Percentiles rank a stretch among this genome's conserved stretches.
Evolutionary conservation across 768 basidiomycete species (phyloP).

Genomic region (Gelatoporia subvermispora): DNA sequence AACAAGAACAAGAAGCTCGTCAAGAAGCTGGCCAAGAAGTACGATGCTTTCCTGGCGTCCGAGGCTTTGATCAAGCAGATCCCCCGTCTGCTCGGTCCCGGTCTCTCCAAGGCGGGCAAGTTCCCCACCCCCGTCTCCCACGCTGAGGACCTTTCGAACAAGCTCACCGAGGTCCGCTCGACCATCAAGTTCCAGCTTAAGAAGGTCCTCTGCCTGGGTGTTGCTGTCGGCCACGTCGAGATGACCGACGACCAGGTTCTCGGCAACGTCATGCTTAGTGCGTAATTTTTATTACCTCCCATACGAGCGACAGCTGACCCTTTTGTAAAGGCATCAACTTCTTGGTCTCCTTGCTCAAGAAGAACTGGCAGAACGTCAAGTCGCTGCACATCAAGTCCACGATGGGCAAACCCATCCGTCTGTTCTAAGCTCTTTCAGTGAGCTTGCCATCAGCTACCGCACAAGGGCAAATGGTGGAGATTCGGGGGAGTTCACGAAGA

Average conservation of each 20-base stretch:
- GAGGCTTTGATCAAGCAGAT: constrained; percentile 99
- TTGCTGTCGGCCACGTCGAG: constrained; percentile 95
- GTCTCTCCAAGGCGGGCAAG: constrained; percentile 99
- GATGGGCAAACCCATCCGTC: constrained; percentile 97
- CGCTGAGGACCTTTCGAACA: constrained; percentile 82
- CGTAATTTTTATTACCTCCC: constrained; percentile 21
- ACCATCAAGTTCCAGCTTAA: constrained; percentile 99
- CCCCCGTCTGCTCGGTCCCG: constrained; percentile 97
- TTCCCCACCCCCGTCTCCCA: constrained; percentile 98
- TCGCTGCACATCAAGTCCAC: constrained; percentile 98
- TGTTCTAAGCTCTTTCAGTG: constrained; percentile 59
- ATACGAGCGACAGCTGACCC: constrained; percentile 4
- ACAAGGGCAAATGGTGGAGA: background rate
- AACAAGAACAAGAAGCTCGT: constrained; percentile 99
- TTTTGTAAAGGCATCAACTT: constrained; percentile 86
- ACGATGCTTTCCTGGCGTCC: constrained; percentile 97
- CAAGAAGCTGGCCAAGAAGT: constrained; percentile 99
- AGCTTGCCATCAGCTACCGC: background rate
- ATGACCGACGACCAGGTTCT: constrained; percentile 98
- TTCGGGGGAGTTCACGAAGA: constrained; percentile 1
- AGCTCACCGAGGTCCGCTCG: constrained; percentile 92
- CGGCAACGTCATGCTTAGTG: constrained; percentile 95
- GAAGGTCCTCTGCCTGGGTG: constrained; percentile 98
- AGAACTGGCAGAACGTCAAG: constrained; percentile 99
- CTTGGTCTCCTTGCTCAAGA: constrained; percentile 97